Conservation (phyloP, 495 filamentous ascomycete species). For the Aspergillus bridgeri region DNA sequence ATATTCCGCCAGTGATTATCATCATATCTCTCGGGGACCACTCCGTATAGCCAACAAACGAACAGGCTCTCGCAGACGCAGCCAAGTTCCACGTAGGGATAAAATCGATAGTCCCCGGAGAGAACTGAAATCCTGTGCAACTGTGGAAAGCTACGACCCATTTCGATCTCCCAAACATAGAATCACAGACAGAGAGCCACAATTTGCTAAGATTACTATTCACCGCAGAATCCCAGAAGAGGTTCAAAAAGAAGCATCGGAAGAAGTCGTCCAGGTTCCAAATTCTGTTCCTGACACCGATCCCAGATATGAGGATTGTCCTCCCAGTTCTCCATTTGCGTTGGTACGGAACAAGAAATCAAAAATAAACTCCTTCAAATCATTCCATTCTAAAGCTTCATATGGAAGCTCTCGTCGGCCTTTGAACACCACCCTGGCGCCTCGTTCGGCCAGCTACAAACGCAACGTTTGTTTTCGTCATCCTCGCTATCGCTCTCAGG, state of each 20-base stretch:
- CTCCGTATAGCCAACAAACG: conserved; percentile 47
- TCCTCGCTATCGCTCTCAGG: conserved; percentile 42
- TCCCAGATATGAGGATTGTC: conserved; percentile 13
- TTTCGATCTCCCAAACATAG: conserved; percentile 64
- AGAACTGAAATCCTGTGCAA: conserved; percentile 44
- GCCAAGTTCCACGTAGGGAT: conserved; percentile 42
- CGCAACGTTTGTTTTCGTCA: conserved; percentile 81
- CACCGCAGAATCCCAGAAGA: conserved; percentile 43
- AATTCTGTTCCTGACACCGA: conserved; percentile 27
- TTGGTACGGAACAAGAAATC: conserved; percentile 34
- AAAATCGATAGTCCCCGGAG: conserved; percentile 40
- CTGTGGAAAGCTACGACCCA: conserved; percentile 72
- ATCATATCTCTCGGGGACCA: conserved; percentile 60
- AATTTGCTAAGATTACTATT: conserved; percentile 63
- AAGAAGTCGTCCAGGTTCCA: conserved; percentile 15
- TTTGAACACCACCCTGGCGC: conserved; percentile 44
- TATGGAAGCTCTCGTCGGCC: conserved; percentile 58
- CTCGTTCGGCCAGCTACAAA: conserved; percentile 61
- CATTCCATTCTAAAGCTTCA: conserved; percentile 36
- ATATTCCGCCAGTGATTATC: conserved; percentile 83
- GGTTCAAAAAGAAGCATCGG: conserved; percentile 3
- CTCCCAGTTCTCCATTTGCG: conserved; percentile 31
- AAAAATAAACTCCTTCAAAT: conserved; percentile 36
- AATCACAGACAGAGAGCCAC: conserved; percentile 32
- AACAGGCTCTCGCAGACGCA: conserved; percentile 22